A percentile compares a stretch with the other conserved stretches of the same genome.
Evolutionary conservation across 208 protist genomes (phyloP).

Genomic region (Trypanosomatidae sp.): DNA sequence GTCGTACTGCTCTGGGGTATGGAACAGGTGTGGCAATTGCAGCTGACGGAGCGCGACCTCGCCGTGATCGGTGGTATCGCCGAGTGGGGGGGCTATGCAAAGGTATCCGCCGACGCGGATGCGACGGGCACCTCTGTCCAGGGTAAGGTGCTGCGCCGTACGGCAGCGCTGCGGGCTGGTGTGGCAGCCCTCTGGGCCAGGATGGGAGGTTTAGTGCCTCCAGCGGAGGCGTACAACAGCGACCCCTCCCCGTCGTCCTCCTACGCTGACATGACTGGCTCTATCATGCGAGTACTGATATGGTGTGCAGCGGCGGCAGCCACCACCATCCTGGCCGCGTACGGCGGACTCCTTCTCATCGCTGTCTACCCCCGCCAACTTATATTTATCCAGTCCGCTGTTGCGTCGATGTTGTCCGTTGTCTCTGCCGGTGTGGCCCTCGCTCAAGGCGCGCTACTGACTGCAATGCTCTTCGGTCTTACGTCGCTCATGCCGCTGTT

Average conservation of each 20-base stretch:
- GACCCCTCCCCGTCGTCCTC: background rate
- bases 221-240: background rate
- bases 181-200: slow-evolving; percentile 19
- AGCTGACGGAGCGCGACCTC: slow-evolving; percentile 32
- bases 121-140: background rate
- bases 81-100: slow-evolving; percentile 7
- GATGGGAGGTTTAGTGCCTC: background rate
- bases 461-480: slow-evolving; percentile 27
- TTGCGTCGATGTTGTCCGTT: slow-evolving; percentile 28
- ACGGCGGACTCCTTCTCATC: slow-evolving; percentile 23
- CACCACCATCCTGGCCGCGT: slow-evolving; percentile 20
- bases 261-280: background rate
- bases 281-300: slow-evolving; percentile 6
- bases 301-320: slow-evolving; percentile 9
- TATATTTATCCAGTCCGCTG: slow-evolving; percentile 24
- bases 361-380: slow-evolving; percentile 28
- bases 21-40: slow-evolving; percentile 36
- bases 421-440: slow-evolving; percentile 27
- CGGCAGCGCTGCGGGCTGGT: slow-evolving; percentile 17
- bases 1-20: slow-evolving; percentile 38
- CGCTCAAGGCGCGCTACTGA: slow-evolving; percentile 5
- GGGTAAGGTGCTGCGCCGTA: background rate
- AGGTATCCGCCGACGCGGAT: background rate
- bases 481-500: slow-evolving; percentile 40
- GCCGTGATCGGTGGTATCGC: slow-evolving; percentile 24